Percentiles rank a stretch among this genome's conserved stretches.
Conservation (phyloP, 352 stramenopile genomes). For the Phytophthora sp. region DNA sequence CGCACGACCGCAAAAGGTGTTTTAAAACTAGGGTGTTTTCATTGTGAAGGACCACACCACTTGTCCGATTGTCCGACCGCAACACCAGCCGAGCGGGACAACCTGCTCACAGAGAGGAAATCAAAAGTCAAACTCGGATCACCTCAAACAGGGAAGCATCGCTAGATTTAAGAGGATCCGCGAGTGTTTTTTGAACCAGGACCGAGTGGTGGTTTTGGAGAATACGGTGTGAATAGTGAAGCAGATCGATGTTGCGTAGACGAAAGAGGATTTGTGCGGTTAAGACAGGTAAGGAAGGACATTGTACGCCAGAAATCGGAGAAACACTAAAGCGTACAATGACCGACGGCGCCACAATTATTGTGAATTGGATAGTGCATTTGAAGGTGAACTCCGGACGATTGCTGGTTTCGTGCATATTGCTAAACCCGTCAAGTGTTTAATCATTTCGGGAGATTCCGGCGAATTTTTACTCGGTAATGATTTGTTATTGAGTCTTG, state of each 20-base stretch:
- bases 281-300: not conserved
- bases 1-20: not conserved
- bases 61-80: constrained; percentile 2
- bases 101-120: not conserved
- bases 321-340: not conserved
- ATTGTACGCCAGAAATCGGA: not conserved
- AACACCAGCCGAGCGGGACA: not conserved
- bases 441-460: constrained; percentile 16
- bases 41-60: constrained; percentile 8
- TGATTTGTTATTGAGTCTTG: constrained; percentile 8
- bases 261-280: not conserved
- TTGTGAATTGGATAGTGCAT: constrained; percentile 12
- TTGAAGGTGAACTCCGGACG: constrained; percentile 2
- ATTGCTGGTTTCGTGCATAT: constrained; percentile 9
- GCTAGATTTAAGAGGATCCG: constrained; percentile 5
- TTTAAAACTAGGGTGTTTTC: constrained; percentile 13
- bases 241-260: not conserved
- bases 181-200: not conserved
- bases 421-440: constrained; percentile 12
- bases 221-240: constrained; percentile 1
- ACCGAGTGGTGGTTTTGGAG: constrained; percentile 6
- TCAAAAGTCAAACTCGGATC: not conserved
- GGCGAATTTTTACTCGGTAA: constrained; percentile 15
- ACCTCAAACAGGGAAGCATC: not conserved
- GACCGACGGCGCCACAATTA: constrained; percentile 4